phyloP scores from a whole-genome alignment of 164 flowering plant species.

The Piper longum region DNA sequence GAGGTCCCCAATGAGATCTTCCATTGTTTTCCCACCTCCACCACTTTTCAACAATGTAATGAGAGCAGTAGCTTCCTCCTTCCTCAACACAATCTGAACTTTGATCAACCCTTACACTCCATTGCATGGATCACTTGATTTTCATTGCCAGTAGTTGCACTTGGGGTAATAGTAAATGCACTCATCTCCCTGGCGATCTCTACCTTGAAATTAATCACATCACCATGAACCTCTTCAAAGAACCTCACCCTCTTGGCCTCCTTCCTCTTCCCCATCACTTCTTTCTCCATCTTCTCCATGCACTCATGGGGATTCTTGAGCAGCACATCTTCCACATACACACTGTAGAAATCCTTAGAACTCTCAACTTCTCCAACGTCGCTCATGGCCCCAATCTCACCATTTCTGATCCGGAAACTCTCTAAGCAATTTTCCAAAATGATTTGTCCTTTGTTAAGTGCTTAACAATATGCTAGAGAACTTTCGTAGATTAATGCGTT shows the following conservation, averaged over 20 bases:
- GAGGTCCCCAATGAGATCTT: background rate
- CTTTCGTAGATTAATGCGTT: too few relatives aligned
- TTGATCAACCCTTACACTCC: background rate
- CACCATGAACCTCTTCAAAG: background rate
- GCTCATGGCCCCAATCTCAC: too few relatives aligned
- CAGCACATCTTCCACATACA: conserved; percentile 1
- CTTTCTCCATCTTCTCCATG: background rate
- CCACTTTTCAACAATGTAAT: background rate
- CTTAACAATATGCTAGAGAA: too few relatives aligned
- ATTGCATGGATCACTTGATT: background rate
- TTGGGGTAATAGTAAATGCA: too few relatives aligned
- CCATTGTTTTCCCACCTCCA: background rate
- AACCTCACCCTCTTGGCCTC: background rate
- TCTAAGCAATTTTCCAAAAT: too few relatives aligned
- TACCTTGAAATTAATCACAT: background rate
- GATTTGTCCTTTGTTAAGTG: too few relatives aligned
- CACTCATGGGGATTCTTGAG: background rate
- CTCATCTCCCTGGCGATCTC: background rate
- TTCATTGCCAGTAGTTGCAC: background rate
- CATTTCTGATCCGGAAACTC: too few relatives aligned
- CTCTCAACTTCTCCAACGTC: background rate
- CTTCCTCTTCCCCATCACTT: background rate
- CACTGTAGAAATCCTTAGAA: too few relatives aligned
- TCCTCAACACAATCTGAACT: background rate
- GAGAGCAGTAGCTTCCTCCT: background rate